phyloP scores from a whole-genome alignment of 2,329 filamentous ascomycete species.

The Cladosporium sp. region DNA sequence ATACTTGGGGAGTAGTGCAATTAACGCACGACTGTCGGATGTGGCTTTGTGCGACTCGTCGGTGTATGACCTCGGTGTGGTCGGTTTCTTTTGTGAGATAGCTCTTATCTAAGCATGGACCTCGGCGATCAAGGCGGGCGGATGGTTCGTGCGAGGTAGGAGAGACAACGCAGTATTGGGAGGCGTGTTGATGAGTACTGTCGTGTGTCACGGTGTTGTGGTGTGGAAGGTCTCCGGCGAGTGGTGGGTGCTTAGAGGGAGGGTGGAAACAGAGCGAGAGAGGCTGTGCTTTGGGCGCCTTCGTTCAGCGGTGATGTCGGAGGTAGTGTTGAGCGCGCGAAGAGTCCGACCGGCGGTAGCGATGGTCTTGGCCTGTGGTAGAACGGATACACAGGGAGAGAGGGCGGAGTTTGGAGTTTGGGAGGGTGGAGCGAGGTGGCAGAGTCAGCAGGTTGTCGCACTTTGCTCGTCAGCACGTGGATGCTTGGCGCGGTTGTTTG shows the following conservation, averaged over 20 bases:
- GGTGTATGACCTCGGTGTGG: too few relatives aligned
- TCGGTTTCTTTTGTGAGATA: background rate
- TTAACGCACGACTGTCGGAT: background rate
- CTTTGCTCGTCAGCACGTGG: conserved; percentile 11
- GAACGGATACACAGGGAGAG: background rate
- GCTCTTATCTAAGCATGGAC: too few relatives aligned
- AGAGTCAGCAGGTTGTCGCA: conserved; percentile 13
- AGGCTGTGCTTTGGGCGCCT: background rate
- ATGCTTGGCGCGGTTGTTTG: conserved; percentile 6
- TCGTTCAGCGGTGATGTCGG: background rate
- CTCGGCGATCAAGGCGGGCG: too few relatives aligned
- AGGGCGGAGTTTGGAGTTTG: conserved; percentile 6
- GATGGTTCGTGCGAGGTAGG: background rate
- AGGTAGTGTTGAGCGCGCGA: background rate
- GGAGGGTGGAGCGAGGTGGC: conserved; percentile 5
- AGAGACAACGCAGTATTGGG: too few relatives aligned
- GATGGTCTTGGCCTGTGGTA: background rate
- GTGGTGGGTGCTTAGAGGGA: too few relatives aligned
- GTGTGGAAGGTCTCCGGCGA: too few relatives aligned
- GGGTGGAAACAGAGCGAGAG: background rate
- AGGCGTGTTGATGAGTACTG: too few relatives aligned
- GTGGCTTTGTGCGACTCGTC: background rate
- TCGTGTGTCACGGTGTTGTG: too few relatives aligned
- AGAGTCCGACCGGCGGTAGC: background rate
- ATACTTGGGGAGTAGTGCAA: conserved; percentile 40